These are phyloP conservation scores for Solanum boliviense DNA, from an alignment of 257 asterid species.

Conservation along the genomic window DNA sequence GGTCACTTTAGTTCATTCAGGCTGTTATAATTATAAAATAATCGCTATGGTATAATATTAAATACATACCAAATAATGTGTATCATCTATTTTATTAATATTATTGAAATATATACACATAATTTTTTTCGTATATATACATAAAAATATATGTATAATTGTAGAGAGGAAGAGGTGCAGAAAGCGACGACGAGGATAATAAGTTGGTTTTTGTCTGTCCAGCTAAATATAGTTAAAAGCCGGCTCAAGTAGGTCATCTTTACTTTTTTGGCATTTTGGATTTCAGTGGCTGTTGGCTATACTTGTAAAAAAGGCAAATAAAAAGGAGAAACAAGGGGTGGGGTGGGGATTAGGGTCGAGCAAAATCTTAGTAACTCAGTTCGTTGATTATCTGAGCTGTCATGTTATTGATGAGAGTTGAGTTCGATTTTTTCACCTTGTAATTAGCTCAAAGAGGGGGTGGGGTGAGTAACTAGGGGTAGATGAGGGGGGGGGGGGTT, in stretches of 20 bases:
- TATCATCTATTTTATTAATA: not conserved
- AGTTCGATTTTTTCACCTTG: not conserved
- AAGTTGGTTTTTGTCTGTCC: slow-evolving; percentile 79
- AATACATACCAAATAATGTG: not conserved
- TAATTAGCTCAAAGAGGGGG: not conserved
- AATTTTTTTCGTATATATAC: not conserved
- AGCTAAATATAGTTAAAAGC: slow-evolving; percentile 93
- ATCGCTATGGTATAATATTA: not conserved
- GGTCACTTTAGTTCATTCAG: not conserved
- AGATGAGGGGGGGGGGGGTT: not conserved
- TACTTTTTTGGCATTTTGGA: slow-evolving; percentile 49
- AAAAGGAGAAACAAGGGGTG: not conserved
- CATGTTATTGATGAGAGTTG: not conserved
- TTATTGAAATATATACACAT: not conserved
- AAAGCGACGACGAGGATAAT: slow-evolving; percentile 65
- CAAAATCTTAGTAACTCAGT: not conserved
- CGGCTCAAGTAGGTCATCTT: slow-evolving; percentile 86
- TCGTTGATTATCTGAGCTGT: not conserved
- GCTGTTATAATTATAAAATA: not conserved
- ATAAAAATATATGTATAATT: not conserved
- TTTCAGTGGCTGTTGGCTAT: slow-evolving; percentile 32
- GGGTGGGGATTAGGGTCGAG: too few relatives aligned
- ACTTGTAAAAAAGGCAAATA: not conserved
- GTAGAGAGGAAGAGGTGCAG: slow-evolving; percentile 15
- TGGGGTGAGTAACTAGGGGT: not conserved